Evolutionary conservation across 2,329 filamentous ascomycete genomes (phyloP).

Genomic region (Fusarium sarcochroum): DNA sequence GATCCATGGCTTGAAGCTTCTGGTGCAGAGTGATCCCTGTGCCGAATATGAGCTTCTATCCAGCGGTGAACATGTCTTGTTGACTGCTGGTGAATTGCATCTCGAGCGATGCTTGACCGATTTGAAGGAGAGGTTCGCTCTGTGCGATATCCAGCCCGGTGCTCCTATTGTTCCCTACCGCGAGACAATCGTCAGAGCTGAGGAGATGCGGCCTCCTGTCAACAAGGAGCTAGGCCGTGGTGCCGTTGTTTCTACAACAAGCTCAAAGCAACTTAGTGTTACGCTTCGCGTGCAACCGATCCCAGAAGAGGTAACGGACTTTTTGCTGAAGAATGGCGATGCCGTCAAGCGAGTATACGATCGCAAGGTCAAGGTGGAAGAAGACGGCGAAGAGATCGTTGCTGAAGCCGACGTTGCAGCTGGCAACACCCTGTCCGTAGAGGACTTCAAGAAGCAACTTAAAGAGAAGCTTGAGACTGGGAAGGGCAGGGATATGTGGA

Average conservation of each 20-base stretch:
- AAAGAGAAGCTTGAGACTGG: slow-evolving; percentile 76
- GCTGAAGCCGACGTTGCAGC: slow-evolving; percentile 71
- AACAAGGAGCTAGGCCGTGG: slow-evolving; percentile 91
- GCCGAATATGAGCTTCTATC: slow-evolving; percentile 94
- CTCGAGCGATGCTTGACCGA: slow-evolving; percentile 95
- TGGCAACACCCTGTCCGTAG: slow-evolving; percentile 74
- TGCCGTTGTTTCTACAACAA: slow-evolving; percentile 79
- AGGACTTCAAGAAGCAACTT: slow-evolving; percentile 84
- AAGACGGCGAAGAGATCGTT: slow-evolving; percentile 59
- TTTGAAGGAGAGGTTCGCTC: slow-evolving; percentile 90
- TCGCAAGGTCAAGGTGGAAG: slow-evolving; percentile 62
- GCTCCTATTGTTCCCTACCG: slow-evolving; percentile 96
- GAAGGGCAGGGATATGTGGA: slow-evolving; percentile 82
- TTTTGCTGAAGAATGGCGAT: slow-evolving; percentile 83
- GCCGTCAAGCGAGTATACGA: slow-evolving; percentile 87
- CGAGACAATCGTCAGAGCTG: slow-evolving; percentile 87
- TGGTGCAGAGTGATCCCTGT: slow-evolving; percentile 96
- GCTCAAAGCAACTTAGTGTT: slow-evolving; percentile 88
- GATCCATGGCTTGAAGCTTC: slow-evolving; percentile 86
- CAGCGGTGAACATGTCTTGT: slow-evolving; percentile 93
- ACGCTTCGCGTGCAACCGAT: slow-evolving; percentile 83
- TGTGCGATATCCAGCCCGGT: slow-evolving; percentile 94
- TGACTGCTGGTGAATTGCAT: slow-evolving; percentile 95
- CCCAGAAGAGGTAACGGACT: slow-evolving; percentile 83
- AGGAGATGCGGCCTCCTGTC: slow-evolving; percentile 92